Base-by-base conservation (phyloP, 768 basidiomycete genomes). In the Tylopilus plumbeoviolaceoides region DNA sequence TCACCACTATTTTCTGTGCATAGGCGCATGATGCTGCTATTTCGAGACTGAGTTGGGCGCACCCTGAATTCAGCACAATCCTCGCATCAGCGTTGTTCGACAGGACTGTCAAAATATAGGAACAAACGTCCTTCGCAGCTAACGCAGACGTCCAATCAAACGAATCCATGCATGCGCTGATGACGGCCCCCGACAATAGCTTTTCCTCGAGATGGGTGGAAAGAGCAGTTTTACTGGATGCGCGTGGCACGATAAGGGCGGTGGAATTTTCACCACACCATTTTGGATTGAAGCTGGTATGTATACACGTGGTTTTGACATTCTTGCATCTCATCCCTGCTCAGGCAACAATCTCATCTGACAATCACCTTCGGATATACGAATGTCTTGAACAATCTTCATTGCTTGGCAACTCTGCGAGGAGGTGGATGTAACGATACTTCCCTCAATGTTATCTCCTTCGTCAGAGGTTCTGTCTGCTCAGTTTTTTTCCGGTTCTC, bases 1-100 rank as follows among this genome's bases (percentile, higher is more conserved):
- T 54, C 28, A 57, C 25, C 14, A 23, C 1, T 2, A 15, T 42
- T 33, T 54, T 46, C 45, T 23, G 33, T 47, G n/a, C 48, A 15
- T 61, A 95, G 91, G 95, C 95, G 18, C 95, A 98, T 66, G 92
- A 95, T 62, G 93, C 93, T 15, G 84, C 94, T 0, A 78, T 97
- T 35, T 82, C 91, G 8, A 85, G 80, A 67, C 61, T 97, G 14
- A 81, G 81, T 48, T 98, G 93, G 90, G 92, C 92, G 1, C 93
- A 95, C 64, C 93, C 95, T 5, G 87, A 94, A 68, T 94, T 93
- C 54, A 94, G 93, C 5, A 81, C 84, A 2, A 81, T 97, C 48
- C 75, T 98, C 50, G 92, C 92, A 0, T 91, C 89, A 5, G 82
- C 84, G 5, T 92, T 89, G 2, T 93, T 94, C 62, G 95, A 98